Evolutionary conservation across 768 basidiomycete species (phyloP).

Genomic region (Pleurotus pulmonarius): DNA sequence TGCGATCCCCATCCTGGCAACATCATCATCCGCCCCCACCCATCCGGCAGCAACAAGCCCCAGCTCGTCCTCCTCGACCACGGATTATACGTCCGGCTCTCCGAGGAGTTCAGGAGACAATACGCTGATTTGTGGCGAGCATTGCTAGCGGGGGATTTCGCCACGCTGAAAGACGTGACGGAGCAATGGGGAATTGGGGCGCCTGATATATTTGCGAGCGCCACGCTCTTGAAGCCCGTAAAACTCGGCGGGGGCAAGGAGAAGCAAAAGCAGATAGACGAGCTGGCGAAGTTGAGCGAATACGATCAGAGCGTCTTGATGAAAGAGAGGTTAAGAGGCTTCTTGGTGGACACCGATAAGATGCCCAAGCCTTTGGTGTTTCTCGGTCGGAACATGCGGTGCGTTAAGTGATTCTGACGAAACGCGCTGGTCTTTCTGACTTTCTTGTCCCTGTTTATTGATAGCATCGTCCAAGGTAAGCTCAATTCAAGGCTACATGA

Average conservation of each 20-base stretch:
- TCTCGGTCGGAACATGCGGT: constrained; percentile 75
- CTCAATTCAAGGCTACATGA: no score
- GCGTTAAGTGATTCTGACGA: not conserved
- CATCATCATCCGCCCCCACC: constrained; percentile 65
- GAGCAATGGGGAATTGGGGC: constrained; percentile 64
- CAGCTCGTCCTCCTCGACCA: constrained; percentile 89
- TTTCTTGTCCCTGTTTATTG: no score
- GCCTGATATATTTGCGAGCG: constrained; percentile 72
- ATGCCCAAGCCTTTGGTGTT: constrained; percentile 79
- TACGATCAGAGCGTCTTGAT: constrained; percentile 68
- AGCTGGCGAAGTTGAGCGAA: constrained; percentile 40
- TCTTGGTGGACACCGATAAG: constrained; percentile 69
- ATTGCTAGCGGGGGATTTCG: constrained; percentile 54
- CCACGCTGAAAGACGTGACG: constrained; percentile 47
- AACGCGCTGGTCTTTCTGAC: no score
- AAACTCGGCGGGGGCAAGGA: constrained; percentile 25
- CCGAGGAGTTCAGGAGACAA: constrained; percentile 63
- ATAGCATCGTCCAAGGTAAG: constrained; percentile 47
- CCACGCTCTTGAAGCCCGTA: constrained; percentile 64
- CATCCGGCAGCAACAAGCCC: constrained; percentile 36
- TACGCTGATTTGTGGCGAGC: constrained; percentile 79
- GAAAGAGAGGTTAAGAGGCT: constrained; percentile 63
- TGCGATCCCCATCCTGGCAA: constrained; percentile 80
- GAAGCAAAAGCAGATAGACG: constrained; percentile 17
- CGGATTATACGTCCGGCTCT: constrained; percentile 78